These are phyloP conservation scores for Cutaneotrichosporon sp. DNA, from an alignment of 1,284 basidiomycete species.

Conservation along the genomic window DNA sequence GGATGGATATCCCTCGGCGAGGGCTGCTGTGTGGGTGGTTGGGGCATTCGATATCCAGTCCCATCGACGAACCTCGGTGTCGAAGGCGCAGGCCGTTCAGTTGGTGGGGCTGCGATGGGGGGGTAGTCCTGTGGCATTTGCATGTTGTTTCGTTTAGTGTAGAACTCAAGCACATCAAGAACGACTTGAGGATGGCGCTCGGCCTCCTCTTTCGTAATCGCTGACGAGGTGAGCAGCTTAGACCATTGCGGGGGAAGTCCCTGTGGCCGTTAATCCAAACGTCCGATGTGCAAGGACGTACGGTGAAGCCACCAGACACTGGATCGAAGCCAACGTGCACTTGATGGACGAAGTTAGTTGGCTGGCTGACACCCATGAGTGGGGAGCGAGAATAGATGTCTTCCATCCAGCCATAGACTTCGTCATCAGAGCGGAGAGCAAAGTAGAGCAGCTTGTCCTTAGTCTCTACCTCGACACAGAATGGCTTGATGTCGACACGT, in stretches of 20 bases:
- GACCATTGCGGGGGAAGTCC: slow-evolving; percentile 97
- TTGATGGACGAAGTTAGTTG: slow-evolving; percentile 96
- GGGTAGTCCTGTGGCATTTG: slow-evolving; percentile 25
- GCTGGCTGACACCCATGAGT: slow-evolving; percentile 85
- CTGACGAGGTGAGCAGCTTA: slow-evolving; percentile 88
- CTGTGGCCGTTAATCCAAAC: slow-evolving; percentile 45
- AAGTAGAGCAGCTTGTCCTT: slow-evolving; percentile 60
- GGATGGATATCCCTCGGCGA: background rate
- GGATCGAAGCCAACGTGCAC: slow-evolving; percentile 98
- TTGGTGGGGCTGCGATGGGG: slow-evolving; percentile 51
- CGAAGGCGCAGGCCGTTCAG: slow-evolving; percentile 26
- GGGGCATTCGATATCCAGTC: slow-evolving; percentile 54
- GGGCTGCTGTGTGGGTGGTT: background rate
- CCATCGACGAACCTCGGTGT: slow-evolving; percentile 70
- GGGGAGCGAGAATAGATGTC: slow-evolving; percentile 91
- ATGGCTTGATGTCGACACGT: slow-evolving; percentile 86
- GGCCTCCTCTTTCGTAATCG: slow-evolving; percentile 96
- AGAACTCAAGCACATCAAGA: slow-evolving; percentile 94
- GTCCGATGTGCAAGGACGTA: slow-evolving; percentile 46
- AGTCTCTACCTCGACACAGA: slow-evolving; percentile 79
- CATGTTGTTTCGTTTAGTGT: slow-evolving; percentile 84
- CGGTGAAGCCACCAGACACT: slow-evolving; percentile 85
- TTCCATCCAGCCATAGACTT: slow-evolving; percentile 94
- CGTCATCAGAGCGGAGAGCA: slow-evolving; percentile 79
- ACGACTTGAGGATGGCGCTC: slow-evolving; percentile 96